Evolutionary conservation across 106 monocot genomes (phyloP), one percentile per base, ranked within the genome.

Genomic region (Dactylorhiza incarnata): DNA sequence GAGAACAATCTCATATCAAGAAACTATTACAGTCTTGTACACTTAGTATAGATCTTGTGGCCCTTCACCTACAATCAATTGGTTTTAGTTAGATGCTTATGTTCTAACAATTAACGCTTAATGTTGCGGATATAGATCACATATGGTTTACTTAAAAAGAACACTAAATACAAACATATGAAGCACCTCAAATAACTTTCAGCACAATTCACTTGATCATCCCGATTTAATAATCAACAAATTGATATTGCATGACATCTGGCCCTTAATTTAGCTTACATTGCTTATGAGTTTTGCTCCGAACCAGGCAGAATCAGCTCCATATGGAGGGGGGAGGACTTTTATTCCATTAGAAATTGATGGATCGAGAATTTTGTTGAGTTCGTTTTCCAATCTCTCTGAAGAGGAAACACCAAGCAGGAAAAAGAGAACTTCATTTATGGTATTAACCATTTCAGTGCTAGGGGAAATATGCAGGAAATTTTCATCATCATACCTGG

Each of bases 231-330:
- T 20, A 65, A 6, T 7, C 29, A 20, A 10, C 11, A 29, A 20
- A 24, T 24, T 23, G 37, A 37, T 37, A 37, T 50, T 14, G 29
- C 25, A 48, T 7, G 3, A 17, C n/a, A 37, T 4, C 59, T 24
- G 9, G 26, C 23, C 5, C 68, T 6, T 20, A 58, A 5, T 6
- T 54, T 25, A 12, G 44, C 93, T 93, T 91, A 97, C 96, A 83
- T 97, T 97, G 78, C 93, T 83, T 22, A 93, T 69, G 5, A 90
- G 84, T 79, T 97, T 97, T 76, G 93, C 96, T 55, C 96, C 93
- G 80, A 86, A 87, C 96, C 96, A 97, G 16, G 89, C 91, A 82
- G 96, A 89, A 83, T 97, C 96, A 68, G 85, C 76, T 53, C 91
- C 91, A 79, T 86, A 80, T 62, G 83, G 66, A 61, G 96, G 87